Evolutionary conservation across 768 basidiomycete genomes (phyloP).

Genomic region (Glaciozyma antarctica): DNA sequence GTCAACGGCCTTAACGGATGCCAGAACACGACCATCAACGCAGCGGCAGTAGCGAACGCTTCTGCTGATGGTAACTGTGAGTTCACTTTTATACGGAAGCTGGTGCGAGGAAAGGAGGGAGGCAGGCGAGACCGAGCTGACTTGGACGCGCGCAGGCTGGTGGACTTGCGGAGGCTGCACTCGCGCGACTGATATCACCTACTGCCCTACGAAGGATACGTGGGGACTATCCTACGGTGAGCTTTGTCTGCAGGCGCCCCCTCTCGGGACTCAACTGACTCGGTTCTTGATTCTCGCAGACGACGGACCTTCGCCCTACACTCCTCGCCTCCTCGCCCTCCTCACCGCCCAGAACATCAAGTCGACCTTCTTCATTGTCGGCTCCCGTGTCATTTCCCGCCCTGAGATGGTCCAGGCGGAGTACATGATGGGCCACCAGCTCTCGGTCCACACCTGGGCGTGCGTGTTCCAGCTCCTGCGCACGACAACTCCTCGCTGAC

Average conservation of each 20-base stretch:
- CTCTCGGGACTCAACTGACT: not conserved
- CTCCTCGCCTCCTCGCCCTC: slow-evolving; percentile 62
- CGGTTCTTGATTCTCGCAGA: slow-evolving; percentile 46
- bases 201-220: slow-evolving; percentile 58
- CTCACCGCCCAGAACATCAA: slow-evolving; percentile 56
- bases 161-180: slow-evolving; percentile 78
- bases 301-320: slow-evolving; percentile 73
- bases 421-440: slow-evolving; percentile 70
- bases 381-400: slow-evolving; percentile 68
- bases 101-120: not conserved
- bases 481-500: not conserved
- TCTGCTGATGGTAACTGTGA: slow-evolving; percentile 53
- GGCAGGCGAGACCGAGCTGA: not conserved
- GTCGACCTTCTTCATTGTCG: slow-evolving; percentile 80
- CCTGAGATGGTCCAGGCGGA: slow-evolving; percentile 61
- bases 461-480: slow-evolving; percentile 33
- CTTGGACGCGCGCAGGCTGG: slow-evolving; percentile 44
- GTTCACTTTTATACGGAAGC: not conserved
- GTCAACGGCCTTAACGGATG: slow-evolving; percentile 66
- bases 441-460: slow-evolving; percentile 68
- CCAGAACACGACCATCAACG: slow-evolving; percentile 46
- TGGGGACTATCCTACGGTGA: slow-evolving; percentile 48
- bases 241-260: not conserved
- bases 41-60: slow-evolving; percentile 43
- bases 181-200: slow-evolving; percentile 56